phyloP scores from a whole-genome alignment of 164 flowering plant genomes.

The Aristolochia californica region DNA sequence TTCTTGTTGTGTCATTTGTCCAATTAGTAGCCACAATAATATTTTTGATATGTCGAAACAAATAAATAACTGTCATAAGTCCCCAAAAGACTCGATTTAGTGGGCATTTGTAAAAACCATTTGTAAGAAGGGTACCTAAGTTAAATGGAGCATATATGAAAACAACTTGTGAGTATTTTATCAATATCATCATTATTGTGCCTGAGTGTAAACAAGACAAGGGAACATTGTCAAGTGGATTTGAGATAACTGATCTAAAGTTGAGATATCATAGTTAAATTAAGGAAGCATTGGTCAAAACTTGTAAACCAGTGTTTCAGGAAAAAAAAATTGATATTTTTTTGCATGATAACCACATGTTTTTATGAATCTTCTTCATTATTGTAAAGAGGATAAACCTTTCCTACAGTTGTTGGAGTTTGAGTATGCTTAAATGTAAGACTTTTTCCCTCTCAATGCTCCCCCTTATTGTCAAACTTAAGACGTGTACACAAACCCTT shows the following conservation, averaged over 20 bases:
- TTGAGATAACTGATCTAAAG: constrained; percentile 94
- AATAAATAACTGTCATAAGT: constrained; percentile 43
- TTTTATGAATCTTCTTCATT: constrained; percentile 84
- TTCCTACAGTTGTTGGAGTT: constrained; percentile 86
- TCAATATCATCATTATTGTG: constrained; percentile 91
- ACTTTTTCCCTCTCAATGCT: no score
- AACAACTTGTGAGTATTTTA: constrained; percentile 93
- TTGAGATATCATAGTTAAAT: constrained; percentile 35
- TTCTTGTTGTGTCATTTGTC: constrained; percentile 22
- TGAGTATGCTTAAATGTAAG: constrained; percentile 97
- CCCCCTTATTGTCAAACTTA: no score
- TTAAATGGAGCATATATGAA: constrained; percentile 74
- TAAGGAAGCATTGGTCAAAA: constrained; percentile 63
- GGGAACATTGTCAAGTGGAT: constrained; percentile 95
- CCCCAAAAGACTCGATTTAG: constrained; percentile 96
- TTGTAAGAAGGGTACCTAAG: constrained; percentile 86
- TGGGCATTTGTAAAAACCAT: constrained; percentile 96
- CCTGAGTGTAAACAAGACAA: constrained; percentile 54
- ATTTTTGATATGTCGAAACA: constrained; percentile 30
- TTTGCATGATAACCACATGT: constrained; percentile 92
- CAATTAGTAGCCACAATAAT: constrained; percentile 22
- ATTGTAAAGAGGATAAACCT: constrained; percentile 79
- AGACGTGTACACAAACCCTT: no score
- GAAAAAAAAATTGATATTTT: constrained; percentile 51
- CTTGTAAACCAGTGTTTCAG: constrained; percentile 39